These are phyloP conservation scores for Citrullus mucosospermus DNA, from an alignment of 306 rosid genomes.

Conservation along the genomic window DNA sequence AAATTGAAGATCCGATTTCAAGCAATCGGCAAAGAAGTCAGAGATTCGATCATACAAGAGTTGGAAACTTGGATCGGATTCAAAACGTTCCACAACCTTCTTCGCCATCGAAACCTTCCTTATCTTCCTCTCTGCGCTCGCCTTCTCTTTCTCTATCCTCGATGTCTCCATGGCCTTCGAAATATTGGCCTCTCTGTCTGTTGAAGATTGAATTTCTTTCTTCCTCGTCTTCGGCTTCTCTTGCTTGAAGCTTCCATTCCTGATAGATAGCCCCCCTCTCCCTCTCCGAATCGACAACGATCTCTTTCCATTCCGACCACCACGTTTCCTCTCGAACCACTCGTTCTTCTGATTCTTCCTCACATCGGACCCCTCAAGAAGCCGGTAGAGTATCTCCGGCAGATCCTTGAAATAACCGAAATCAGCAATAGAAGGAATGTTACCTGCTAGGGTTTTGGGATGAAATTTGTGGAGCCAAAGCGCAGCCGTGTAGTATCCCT, in stretches of 20 bases:
- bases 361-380: slow-evolving; percentile 31
- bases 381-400: slow-evolving; percentile 53
- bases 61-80: slow-evolving; percentile 21
- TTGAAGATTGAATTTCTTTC: neutral
- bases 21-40: slow-evolving; percentile 35
- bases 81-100: slow-evolving; percentile 33
- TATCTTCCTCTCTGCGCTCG: slow-evolving; percentile 22
- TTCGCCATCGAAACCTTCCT: slow-evolving; percentile 38
- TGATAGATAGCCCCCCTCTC: neutral
- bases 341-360: slow-evolving; percentile 18
- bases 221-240: neutral
- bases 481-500: slow-evolving; percentile 35
- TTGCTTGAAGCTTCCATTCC: neutral
- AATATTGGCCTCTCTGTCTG: neutral
- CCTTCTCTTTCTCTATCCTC: slow-evolving; percentile 21
- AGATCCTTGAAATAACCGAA: slow-evolving; percentile 70
- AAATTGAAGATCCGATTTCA: slow-evolving; percentile 35
- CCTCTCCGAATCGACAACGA: neutral
- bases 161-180: neutral
- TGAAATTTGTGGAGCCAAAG: slow-evolving; percentile 45
- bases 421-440: slow-evolving; percentile 33
- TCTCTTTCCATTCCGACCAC: neutral
- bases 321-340: slow-evolving; percentile 12
- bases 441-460: slow-evolving; percentile 51
- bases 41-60: slow-evolving; percentile 36